Conservation (phyloP, 1,284 basidiomycete genomes). For the Porogramme epimiltina region DNA sequence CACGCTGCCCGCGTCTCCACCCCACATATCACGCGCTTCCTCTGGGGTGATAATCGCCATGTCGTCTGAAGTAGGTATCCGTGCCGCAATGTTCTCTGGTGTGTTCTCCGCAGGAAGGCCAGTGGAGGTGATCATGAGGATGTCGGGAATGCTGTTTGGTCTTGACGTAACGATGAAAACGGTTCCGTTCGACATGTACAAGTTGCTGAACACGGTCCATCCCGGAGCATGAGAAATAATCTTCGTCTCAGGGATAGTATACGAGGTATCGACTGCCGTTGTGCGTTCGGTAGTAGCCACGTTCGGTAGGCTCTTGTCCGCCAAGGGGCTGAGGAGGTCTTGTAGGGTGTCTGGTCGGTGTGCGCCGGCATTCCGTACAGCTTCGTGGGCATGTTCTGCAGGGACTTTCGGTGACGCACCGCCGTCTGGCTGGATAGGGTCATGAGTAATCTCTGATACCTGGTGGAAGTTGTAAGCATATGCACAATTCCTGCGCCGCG, state of each 20-base stretch:
- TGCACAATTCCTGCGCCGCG: too few species aligned
- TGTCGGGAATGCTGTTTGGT: slow-evolving; percentile 56
- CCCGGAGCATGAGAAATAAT: slow-evolving; percentile 69
- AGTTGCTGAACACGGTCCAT: slow-evolving; percentile 79
- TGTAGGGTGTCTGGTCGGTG: slow-evolving; percentile 8
- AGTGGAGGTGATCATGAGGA: slow-evolving; percentile 69
- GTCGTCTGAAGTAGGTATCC: slow-evolving; percentile 65
- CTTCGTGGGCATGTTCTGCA: slow-evolving; percentile 1
- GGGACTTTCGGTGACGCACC: slow-evolving; percentile 6
- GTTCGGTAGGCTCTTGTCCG: not conserved
- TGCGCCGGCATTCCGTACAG: not conserved
- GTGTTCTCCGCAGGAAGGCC: slow-evolving; percentile 59
- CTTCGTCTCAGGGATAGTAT: slow-evolving; percentile 49
- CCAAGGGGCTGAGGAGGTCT: slow-evolving; percentile 7
- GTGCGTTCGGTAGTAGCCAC: not conserved
- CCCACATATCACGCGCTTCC: slow-evolving; percentile 68
- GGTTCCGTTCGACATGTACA: slow-evolving; percentile 81
- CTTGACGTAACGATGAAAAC: slow-evolving; percentile 62
- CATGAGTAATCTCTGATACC: not conserved
- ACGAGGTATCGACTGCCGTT: slow-evolving; percentile 19
- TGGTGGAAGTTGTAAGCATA: not conserved
- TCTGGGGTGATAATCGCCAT: slow-evolving; percentile 62
- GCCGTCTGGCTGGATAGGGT: not conserved
- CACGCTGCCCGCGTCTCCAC: slow-evolving; percentile 32
- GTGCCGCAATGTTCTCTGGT: slow-evolving; percentile 61